Evolutionary conservation across 768 basidiomycete species (phyloP).

Genomic region (Mycena floridula): DNA sequence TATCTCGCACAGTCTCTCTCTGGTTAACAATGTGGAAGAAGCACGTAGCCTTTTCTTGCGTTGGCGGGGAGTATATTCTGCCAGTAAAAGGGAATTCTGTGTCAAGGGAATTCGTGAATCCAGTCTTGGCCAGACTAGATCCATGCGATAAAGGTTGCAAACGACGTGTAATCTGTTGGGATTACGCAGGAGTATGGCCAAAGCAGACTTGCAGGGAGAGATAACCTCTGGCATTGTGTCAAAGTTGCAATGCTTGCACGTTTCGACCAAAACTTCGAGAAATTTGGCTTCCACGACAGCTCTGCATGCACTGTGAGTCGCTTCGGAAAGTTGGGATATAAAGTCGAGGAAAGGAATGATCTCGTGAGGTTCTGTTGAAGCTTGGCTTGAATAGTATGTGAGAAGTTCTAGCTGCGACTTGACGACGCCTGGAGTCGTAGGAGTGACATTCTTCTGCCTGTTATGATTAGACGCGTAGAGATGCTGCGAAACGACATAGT

Average conservation of each 20-base stretch:
- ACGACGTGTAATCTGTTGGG: not conserved
- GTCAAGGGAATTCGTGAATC: not conserved
- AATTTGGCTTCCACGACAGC: slow-evolving; percentile 4
- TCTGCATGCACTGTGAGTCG: slow-evolving; percentile 2
- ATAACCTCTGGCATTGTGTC: not conserved
- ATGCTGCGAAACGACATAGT: not conserved
- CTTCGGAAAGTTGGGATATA: slow-evolving; percentile 5
- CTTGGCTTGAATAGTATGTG: slow-evolving; percentile 6
- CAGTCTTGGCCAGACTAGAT: slow-evolving; percentile 6
- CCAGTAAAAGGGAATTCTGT: not conserved
- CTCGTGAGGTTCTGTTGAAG: slow-evolving; percentile 7
- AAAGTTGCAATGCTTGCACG: slow-evolving; percentile 1
- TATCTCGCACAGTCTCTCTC: slow-evolving; percentile 7
- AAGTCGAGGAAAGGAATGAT: slow-evolving; percentile 8
- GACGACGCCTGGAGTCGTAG: too few relatives aligned
- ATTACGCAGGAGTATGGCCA: not conserved
- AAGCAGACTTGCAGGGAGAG: not conserved
- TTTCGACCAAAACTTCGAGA: not conserved
- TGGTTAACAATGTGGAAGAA: not conserved
- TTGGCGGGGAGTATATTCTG: not conserved
- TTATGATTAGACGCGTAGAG: not conserved
- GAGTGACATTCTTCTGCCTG: not conserved
- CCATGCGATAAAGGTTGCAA: slow-evolving; percentile 1
- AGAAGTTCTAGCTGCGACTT: slow-evolving; percentile 7
- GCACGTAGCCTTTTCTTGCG: slow-evolving; percentile 2